These are phyloP conservation scores for Backusella circina DNA, from an alignment of 192 early-diverging fungal genomes.

Conservation along the genomic window DNA sequence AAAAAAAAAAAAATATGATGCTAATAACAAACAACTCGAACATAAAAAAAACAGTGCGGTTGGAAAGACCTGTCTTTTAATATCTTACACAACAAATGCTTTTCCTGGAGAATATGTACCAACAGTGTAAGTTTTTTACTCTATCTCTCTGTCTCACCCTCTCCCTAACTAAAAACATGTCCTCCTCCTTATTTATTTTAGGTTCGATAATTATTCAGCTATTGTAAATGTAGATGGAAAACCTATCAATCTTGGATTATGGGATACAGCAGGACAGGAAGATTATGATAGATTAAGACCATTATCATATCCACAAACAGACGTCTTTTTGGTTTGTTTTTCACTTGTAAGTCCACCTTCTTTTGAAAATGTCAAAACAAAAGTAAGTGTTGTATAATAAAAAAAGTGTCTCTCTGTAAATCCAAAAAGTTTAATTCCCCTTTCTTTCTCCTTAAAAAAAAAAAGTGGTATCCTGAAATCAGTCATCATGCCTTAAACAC, in stretches of 20 bases:
- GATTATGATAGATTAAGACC: constrained; percentile 91
- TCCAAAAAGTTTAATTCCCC: constrained; percentile 66
- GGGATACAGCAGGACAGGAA: constrained; percentile 95
- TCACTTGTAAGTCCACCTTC: constrained; percentile 22
- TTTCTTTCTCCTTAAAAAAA: constrained; percentile 88
- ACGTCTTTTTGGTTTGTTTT: constrained; percentile 19
- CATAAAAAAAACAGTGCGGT: constrained; percentile 74
- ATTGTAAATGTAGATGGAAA: constrained; percentile 96
- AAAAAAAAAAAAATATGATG: neutral
- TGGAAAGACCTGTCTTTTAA: constrained; percentile 95
- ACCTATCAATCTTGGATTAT: constrained; percentile 88
- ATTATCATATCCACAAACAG: constrained; percentile 88
- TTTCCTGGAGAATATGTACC: constrained; percentile 99
- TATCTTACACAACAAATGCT: constrained; percentile 98
- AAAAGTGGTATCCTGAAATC: constrained; percentile 85
- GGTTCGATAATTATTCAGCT: constrained; percentile 92
- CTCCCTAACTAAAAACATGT: neutral
- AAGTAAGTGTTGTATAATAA: constrained; percentile 67
- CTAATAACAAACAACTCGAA: neutral
- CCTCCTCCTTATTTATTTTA: constrained; percentile 5
- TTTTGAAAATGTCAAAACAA: constrained; percentile 25
- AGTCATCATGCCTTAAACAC: constrained; percentile 83
- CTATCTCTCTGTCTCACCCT: neutral
- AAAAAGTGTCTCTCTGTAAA: constrained; percentile 25
- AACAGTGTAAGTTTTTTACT: constrained; percentile 75